A percentile compares a stretch with the other conserved stretches of the same genome.
phyloP scores from a whole-genome alignment of 2,329 filamentous ascomycete species.

The Trichoderma hamatum region DNA sequence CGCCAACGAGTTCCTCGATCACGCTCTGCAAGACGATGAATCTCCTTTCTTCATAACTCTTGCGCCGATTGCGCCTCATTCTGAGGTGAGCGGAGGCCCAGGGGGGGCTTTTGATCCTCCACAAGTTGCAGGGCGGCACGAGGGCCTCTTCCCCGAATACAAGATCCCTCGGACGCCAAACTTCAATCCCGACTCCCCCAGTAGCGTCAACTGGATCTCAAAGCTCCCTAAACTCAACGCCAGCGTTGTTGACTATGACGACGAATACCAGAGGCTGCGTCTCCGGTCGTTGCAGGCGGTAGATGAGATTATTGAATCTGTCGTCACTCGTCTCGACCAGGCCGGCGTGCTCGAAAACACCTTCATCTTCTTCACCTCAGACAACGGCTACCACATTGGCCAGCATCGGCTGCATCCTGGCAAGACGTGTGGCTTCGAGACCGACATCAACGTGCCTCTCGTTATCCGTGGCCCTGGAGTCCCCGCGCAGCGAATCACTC shows the following conservation, averaged over 20 bases:
- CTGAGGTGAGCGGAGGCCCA: conserved; percentile 43
- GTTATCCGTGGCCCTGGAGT: conserved; percentile 60
- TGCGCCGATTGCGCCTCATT: conserved; percentile 69
- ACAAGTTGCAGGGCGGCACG: conserved; percentile 62
- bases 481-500: conserved; percentile 42
- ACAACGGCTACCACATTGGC: conserved; percentile 64
- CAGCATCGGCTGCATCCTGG: conserved; percentile 62
- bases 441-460: conserved; percentile 62
- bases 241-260: conserved; percentile 50
- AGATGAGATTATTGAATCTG: conserved; percentile 56
- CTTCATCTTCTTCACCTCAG: conserved; percentile 62
- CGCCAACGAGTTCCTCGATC: conserved; percentile 62
- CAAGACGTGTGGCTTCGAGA: conserved; percentile 61
- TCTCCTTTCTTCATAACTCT: conserved; percentile 69
- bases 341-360: conserved; percentile 61
- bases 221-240: conserved; percentile 46
- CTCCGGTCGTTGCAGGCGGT: conserved; percentile 57
- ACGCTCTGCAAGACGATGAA: conserved; percentile 53
- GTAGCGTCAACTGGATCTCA: conserved; percentile 52
- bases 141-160: conserved; percentile 61
- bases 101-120: conserved; percentile 48
- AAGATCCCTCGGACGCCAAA: conserved; percentile 63
- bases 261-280: conserved; percentile 55
- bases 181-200: conserved; percentile 64
- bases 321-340: conserved; percentile 40